Evolutionary conservation across 306 rosid species (phyloP).

Genomic region (Ormosia emarginata): DNA sequence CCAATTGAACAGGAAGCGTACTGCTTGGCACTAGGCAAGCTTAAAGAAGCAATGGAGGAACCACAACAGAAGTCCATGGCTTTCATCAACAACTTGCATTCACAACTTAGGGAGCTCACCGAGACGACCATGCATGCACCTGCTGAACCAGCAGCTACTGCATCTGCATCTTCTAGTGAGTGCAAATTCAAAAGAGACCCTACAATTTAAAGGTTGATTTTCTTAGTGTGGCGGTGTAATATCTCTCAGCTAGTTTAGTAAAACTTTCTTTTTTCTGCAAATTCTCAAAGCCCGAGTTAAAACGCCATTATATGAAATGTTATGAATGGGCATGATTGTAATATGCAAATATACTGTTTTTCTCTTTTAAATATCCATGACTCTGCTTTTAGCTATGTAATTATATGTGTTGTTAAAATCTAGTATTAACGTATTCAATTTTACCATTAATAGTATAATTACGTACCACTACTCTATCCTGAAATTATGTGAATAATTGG

Average conservation of each 20-base stretch:
- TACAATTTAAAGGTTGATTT: not conserved
- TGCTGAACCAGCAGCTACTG: conserved; percentile 11
- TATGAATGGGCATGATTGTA: too few species aligned
- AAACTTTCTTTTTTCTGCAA: too few species aligned
- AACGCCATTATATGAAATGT: too few species aligned
- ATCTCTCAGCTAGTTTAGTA: not conserved
- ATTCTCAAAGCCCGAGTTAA: too few species aligned
- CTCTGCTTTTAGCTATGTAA: too few species aligned
- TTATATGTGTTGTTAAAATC: too few species aligned
- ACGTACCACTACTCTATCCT: too few species aligned
- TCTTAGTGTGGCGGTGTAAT: conserved; percentile 7
- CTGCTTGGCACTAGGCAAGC: conserved; percentile 63
- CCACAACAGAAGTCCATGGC: conserved; percentile 68
- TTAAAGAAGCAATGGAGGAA: conserved; percentile 82
- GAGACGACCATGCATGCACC: conserved; percentile 13
- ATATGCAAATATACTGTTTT: too few species aligned
- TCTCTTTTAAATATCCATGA: too few species aligned
- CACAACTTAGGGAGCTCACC: conserved; percentile 61
- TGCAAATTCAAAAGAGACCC: conserved; percentile 23
- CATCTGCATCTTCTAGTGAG: conserved; percentile 39
- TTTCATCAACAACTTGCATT: conserved; percentile 73
- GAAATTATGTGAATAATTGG: too few species aligned
- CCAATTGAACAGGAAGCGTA: conserved; percentile 59
- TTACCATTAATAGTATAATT: too few species aligned
- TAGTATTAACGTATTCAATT: too few species aligned